Base-by-base conservation (phyloP, 257 asterid species). In the Lycium barbarum region DNA sequence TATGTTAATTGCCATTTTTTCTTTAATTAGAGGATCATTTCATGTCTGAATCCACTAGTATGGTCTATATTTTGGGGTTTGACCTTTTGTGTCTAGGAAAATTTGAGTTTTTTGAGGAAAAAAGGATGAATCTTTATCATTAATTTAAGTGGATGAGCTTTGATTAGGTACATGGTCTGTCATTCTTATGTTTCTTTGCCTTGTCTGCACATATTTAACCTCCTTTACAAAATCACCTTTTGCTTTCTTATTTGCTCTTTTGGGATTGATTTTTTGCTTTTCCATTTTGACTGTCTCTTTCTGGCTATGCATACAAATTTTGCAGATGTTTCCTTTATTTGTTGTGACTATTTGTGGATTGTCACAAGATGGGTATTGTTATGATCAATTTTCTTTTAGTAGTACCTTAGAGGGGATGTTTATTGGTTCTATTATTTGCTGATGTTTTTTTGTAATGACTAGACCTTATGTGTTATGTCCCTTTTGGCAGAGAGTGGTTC, bases 401-500 rank as follows among this genome's bases (percentile, higher is more conserved):
- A 38, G 53, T 26, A 26, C 62, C 4, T n/a, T 3, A 11, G n/a
- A 8, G 66, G 35, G 33, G 55, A 54, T 59, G 36, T 9, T 38
- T 57, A 36, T 35, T 36, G 7, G 62, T 81, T 43, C 40, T 43
- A 10, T 57, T 57, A n/a, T 72, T 7, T 55, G 2, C 20, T 8
- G 57, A 59, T 59, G 35, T 58, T 38, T 5, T 47, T 40, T 33
- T 62, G 38, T 47, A 61, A 47, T 82, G 79, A 63, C 61, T 66
- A 9, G 40, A 9, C 70, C 43, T 66, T 9, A 9, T 9, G 45
- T 35, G 8, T 45, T 38, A 3, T 67, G 51, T 74, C 67, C 54
- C 57, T 49, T 72, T 83, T 20, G 35, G 85, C 94, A 95, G 98
- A 88, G 93, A 51, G 89, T 95, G 84, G 98, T 95, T 84, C 98